Percentiles rank a stretch among this genome's conserved stretches.
These are phyloP conservation scores for Voacanga thouarsii DNA, from an alignment of 257 asterid species.

Conservation along the genomic window DNA sequence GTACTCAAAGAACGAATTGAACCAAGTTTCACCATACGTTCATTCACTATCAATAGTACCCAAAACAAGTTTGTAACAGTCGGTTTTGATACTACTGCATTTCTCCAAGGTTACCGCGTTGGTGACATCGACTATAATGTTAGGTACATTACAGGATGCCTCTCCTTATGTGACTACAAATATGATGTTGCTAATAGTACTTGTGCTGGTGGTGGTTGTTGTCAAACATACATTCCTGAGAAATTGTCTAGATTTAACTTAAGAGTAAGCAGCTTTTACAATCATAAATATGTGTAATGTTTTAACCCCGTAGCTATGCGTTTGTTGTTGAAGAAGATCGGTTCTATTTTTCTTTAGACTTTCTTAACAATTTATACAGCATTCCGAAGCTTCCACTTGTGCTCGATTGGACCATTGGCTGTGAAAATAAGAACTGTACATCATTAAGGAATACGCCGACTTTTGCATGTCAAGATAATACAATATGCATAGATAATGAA, in stretches of 20 bases:
- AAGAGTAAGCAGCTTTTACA: neutral
- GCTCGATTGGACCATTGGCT: slow-evolving; percentile 37
- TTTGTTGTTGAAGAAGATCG: neutral
- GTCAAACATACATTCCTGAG: slow-evolving; percentile 27
- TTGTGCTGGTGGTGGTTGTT: slow-evolving; percentile 34
- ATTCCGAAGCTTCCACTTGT: slow-evolving; percentile 26
- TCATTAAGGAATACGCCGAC: slow-evolving; percentile 5
- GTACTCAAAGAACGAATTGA: no score
- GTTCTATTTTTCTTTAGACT: neutral
- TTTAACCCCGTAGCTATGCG: neutral
- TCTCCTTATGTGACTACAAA: neutral
- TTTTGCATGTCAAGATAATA: slow-evolving; percentile 34
- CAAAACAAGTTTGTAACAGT: neutral
- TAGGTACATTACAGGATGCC: neutral
- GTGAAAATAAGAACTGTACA: slow-evolving; percentile 18
- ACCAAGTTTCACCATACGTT: no score
- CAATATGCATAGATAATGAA: neutral
- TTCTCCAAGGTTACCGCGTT: neutral
- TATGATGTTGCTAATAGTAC: slow-evolving; percentile 12
- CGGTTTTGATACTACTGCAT: slow-evolving; percentile 1
- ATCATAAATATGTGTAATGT: neutral
- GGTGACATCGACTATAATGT: neutral
- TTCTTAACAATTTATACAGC: neutral
- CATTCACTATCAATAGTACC: slow-evolving; percentile 12
- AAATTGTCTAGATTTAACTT: neutral